Evolutionary conservation across 352 stramenopile species (phyloP).

Genomic region (Saprolegnia parasitica): DNA sequence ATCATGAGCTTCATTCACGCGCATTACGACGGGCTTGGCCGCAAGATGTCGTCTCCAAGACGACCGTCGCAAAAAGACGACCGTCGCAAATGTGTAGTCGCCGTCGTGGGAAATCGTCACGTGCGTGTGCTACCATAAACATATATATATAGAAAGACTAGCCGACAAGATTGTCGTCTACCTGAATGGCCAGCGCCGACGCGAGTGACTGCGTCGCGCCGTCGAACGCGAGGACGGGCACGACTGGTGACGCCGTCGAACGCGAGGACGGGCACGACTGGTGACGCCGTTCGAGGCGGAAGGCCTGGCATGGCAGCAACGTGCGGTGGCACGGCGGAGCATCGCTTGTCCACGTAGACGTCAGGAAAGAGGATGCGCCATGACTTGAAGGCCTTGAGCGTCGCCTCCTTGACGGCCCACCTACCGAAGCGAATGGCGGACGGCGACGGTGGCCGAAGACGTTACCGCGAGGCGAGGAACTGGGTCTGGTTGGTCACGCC

Average conservation of each 20-base stretch:
- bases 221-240: conserved; percentile 43
- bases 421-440: conserved; percentile 28
- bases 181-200: conserved; percentile 46
- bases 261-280: conserved; percentile 32
- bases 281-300: neutral
- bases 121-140: conserved; percentile 40
- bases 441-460: neutral
- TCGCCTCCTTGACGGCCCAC: conserved; percentile 80
- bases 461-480: conserved; percentile 61
- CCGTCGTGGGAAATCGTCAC: conserved; percentile 78
- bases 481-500: conserved; percentile 31
- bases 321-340: neutral
- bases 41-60: conserved; percentile 56
- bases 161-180: conserved; percentile 28
- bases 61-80: conserved; percentile 43
- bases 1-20: conserved; percentile 55
- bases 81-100: conserved; percentile 77
- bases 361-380: conserved; percentile 78
- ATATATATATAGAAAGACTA: conserved; percentile 12
- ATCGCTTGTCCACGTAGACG: conserved; percentile 38
- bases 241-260: conserved; percentile 41
- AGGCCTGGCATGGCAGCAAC: neutral
- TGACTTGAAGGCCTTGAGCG: conserved; percentile 76
- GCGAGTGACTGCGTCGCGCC: conserved; percentile 54
- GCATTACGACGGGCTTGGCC: conserved; percentile 48